These are phyloP conservation scores for Tulasnella calospora DNA, from an alignment of 768 basidiomycete genomes.

Conservation along the genomic window DNA sequence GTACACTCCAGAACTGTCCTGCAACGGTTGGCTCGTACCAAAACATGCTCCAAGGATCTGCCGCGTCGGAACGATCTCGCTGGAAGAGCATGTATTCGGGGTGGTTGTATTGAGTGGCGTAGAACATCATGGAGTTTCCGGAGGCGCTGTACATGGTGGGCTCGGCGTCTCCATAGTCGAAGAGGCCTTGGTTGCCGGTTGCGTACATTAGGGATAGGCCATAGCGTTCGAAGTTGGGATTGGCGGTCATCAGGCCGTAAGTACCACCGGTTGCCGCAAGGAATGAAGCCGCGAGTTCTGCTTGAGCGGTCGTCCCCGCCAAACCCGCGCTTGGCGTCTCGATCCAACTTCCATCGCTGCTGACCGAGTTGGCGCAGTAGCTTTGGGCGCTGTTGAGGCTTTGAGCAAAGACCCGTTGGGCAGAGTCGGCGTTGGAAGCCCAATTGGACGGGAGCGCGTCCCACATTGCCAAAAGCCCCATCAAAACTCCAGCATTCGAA, in stretches of 20 bases:
- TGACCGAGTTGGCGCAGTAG: conserved; percentile 36
- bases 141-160: conserved; percentile 47
- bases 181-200: conserved; percentile 38
- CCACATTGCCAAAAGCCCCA: conserved; percentile 37
- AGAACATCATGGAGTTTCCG: conserved; percentile 44
- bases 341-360: conserved; percentile 42
- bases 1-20: conserved; percentile 45
- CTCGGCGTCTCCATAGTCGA: conserved; percentile 39
- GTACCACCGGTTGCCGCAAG: conserved; percentile 39
- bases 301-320: conserved; percentile 37
- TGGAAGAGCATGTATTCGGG: conserved; percentile 45
- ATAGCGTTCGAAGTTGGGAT: conserved; percentile 39
- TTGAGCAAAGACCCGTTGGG: conserved; percentile 35
- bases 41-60: conserved; percentile 37
- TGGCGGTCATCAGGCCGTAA: conserved; percentile 38
- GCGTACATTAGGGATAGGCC: conserved; percentile 43
- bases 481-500: conserved; percentile 39
- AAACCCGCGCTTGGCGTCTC: conserved; percentile 43
- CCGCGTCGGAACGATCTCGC: conserved; percentile 42
- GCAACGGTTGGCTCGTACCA: conserved; percentile 43
- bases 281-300: conserved; percentile 41
- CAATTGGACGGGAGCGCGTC: background rate
- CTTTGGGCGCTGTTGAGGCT: conserved; percentile 38
- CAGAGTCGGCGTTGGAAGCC: conserved; percentile 35
- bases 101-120: conserved; percentile 37